phyloP scores from a whole-genome alignment of 129 eudicot species.

The Arctium minus region DNA sequence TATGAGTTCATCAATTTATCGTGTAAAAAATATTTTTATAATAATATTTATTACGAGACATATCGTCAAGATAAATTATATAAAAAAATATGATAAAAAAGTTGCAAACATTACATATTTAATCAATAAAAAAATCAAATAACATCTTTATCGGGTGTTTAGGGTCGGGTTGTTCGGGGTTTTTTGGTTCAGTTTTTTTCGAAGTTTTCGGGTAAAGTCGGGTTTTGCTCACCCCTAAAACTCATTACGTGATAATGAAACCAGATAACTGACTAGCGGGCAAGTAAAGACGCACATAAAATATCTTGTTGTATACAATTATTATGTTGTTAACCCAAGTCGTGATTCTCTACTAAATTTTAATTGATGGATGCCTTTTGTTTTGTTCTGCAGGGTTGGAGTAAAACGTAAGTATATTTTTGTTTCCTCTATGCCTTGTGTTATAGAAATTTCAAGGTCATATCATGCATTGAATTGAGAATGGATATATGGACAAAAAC shows the following conservation, averaged over 20 bases:
- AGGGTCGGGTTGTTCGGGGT: too few species aligned
- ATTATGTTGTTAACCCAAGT: not conserved
- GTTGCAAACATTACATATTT: too few species aligned
- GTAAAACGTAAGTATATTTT: conserved; percentile 70
- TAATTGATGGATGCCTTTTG: not conserved
- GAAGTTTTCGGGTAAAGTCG: too few species aligned
- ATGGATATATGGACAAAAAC: not conserved
- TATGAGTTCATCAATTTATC: too few species aligned
- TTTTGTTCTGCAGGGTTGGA: conserved; percentile 85
- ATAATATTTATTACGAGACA: too few species aligned
- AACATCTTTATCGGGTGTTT: too few species aligned
- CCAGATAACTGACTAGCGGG: not conserved
- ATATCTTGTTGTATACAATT: not conserved
- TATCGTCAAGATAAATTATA: too few species aligned
- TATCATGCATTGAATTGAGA: not conserved
- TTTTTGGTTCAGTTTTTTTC: too few species aligned
- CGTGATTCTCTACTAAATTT: not conserved
- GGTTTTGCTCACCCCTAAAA: too few species aligned
- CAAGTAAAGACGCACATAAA: not conserved
- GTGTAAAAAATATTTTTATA: too few species aligned
- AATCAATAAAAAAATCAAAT: too few species aligned
- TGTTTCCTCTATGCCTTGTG: not conserved
- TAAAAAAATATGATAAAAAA: too few species aligned
- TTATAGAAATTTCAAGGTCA: conserved; percentile 14
- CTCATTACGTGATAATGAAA: not conserved